A percentile compares a stretch with the other conserved stretches of the same genome.
These are phyloP conservation scores for Litsea cubeba DNA, from an alignment of 164 flowering plant genomes.

Conservation along the genomic window DNA sequence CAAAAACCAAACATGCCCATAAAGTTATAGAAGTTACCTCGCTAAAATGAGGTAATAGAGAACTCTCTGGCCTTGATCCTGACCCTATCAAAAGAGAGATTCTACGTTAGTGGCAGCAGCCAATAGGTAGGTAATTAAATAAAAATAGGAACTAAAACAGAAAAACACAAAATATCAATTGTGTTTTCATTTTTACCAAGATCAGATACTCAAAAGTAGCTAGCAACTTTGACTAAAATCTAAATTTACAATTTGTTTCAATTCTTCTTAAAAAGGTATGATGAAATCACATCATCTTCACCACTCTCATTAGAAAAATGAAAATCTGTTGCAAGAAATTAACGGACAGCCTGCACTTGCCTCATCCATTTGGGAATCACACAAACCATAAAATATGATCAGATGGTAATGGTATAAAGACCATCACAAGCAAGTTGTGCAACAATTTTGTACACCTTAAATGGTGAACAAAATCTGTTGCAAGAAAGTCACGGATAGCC, in stretches of 20 bases:
- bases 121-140: neutral
- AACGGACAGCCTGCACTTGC: neutral
- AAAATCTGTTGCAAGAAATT: neutral
- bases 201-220: too few relatives aligned
- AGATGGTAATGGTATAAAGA: too few relatives aligned
- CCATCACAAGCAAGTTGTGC: too few relatives aligned
- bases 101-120: neutral
- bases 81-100: constrained; percentile 2
- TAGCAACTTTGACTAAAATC: neutral
- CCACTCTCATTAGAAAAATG: neutral
- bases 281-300: neutral
- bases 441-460: too few relatives aligned
- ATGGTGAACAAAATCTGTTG: neutral
- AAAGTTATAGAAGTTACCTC: constrained; percentile 25
- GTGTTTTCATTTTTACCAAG: too few relatives aligned
- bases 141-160: neutral
- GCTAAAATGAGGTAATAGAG: constrained; percentile 19
- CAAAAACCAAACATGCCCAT: neutral
- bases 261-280: neutral
- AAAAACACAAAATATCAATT: neutral
- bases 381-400: neutral
- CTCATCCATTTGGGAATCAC: neutral
- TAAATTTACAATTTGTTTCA: neutral
- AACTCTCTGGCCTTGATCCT: constrained; percentile 28
- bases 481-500: neutral